Percentiles rank a stretch among this genome's conserved stretches.
phyloP scores from a whole-genome alignment of 495 filamentous ascomycete genomes.

The Penicillium maclennaniae region DNA sequence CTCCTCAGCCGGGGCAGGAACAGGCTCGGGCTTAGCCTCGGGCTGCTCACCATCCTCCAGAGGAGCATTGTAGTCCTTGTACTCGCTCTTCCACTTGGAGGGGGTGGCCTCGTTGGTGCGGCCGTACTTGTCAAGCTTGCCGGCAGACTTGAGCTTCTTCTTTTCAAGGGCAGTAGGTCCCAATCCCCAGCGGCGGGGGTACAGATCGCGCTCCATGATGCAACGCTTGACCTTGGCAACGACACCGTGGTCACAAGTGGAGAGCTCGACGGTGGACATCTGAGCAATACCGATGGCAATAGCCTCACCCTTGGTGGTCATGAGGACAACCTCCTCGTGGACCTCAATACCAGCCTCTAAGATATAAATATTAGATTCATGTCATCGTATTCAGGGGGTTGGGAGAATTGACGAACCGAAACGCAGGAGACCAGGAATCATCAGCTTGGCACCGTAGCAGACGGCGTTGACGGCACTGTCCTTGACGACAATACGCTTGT shows the following conservation, averaged over 20 bases:
- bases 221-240: constrained; percentile 97
- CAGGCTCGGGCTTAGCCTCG: constrained; percentile 35
- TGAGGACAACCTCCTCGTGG: constrained; percentile 89
- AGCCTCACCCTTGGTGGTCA: constrained; percentile 98
- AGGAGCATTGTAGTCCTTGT: constrained; percentile 77
- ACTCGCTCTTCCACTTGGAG: constrained; percentile 80
- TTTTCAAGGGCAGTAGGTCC: constrained; percentile 89
- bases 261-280: constrained; percentile 91
- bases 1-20: constrained; percentile 26
- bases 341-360: constrained; percentile 80
- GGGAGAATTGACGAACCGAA: constrained; percentile 58
- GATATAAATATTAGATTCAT: constrained; percentile 3
- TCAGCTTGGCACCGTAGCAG: constrained; percentile 96
- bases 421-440: constrained; percentile 90
- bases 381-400: constrained; percentile 10
- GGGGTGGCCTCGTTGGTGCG: constrained; percentile 88
- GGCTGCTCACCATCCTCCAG: constrained; percentile 39
- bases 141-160: constrained; percentile 98
- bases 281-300: constrained; percentile 93
- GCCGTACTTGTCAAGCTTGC: constrained; percentile 96
- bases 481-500: constrained; percentile 96
- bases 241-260: constrained; percentile 90
- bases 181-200: constrained; percentile 91
- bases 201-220: constrained; percentile 98
- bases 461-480: constrained; percentile 94